These are phyloP conservation scores for Acacia confusa DNA, from an alignment of 306 rosid species.

Conservation along the genomic window DNA sequence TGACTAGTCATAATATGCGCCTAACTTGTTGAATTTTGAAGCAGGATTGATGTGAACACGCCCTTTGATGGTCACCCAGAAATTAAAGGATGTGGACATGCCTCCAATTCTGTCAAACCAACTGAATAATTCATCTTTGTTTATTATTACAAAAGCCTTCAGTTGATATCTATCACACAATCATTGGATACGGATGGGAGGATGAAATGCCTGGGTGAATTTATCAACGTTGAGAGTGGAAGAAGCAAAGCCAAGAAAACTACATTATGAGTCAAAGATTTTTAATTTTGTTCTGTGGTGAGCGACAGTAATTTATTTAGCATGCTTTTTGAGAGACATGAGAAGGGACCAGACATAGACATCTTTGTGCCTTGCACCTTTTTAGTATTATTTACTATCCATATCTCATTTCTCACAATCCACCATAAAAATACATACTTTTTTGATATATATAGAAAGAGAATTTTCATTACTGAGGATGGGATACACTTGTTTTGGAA, in stretches of 20 bases:
- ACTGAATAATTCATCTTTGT: not conserved
- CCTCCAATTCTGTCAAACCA: not conserved
- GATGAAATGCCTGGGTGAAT: not conserved
- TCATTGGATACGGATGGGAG: not conserved
- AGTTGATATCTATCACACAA: not conserved
- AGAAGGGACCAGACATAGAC: not conserved
- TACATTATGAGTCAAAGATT: not conserved
- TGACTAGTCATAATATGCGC: constrained; percentile 36
- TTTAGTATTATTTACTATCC: not conserved
- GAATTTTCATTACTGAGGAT: too few relatives aligned
- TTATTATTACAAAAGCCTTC: not conserved
- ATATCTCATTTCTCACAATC: not conserved
- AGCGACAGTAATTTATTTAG: not conserved
- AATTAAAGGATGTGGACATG: not conserved
- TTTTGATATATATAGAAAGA: not conserved
- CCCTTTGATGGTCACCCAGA: not conserved
- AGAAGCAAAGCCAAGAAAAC: not conserved
- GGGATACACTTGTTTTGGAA: not conserved
- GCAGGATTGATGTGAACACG: constrained; percentile 3
- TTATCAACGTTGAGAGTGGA: not conserved
- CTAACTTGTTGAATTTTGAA: constrained; percentile 40
- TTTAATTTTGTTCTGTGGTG: not conserved
- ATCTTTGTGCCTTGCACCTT: not conserved
- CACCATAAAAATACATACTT: not conserved
- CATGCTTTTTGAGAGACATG: not conserved